A percentile compares a stretch with the other conserved stretches of the same genome.
Evolutionary conservation across 2,329 filamentous ascomycete genomes (phyloP).

Genomic region (Laburnicola sp.): DNA sequence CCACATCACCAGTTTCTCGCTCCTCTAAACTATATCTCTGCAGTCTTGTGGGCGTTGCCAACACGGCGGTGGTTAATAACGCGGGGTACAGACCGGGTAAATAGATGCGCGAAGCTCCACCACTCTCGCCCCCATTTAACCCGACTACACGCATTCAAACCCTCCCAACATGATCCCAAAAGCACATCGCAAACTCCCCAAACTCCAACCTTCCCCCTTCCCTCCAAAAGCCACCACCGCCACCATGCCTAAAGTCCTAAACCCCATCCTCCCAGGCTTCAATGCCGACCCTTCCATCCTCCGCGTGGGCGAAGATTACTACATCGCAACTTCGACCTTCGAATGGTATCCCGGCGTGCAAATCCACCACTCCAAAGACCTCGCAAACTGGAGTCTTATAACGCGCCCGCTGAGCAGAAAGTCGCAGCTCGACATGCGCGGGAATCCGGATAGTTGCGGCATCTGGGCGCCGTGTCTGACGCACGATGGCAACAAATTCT

Average conservation of each 20-base stretch:
- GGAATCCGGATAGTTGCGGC: conserved; percentile 56
- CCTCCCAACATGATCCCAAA: background rate
- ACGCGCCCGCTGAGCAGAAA: conserved; percentile 56
- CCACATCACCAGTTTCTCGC: no score
- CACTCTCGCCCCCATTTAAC: conserved; percentile 2
- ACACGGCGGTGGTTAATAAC: background rate
- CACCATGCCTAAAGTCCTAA: conserved; percentile 42
- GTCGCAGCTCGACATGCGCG: conserved; percentile 57
- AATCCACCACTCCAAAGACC: conserved; percentile 61
- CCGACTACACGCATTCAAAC: background rate
- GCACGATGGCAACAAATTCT: conserved; percentile 63
- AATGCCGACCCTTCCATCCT: conserved; percentile 64
- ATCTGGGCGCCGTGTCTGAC: conserved; percentile 68
- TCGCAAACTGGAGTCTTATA: conserved; percentile 58
- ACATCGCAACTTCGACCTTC: conserved; percentile 64
- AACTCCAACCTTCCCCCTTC: background rate
- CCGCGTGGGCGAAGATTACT: conserved; percentile 57
- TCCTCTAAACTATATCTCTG: no score
- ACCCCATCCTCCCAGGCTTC: conserved; percentile 63
- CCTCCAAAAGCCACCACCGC: background rate
- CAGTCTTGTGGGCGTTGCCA: no score
- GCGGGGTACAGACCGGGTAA: conserved; percentile 11
- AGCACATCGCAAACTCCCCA: background rate
- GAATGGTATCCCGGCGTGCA: conserved; percentile 65
- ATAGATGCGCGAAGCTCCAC: conserved; percentile 1